These are phyloP conservation scores for Lasiosphaeriaceae sp. DNA, from an alignment of 495 filamentous ascomycete genomes.

Conservation along the genomic window DNA sequence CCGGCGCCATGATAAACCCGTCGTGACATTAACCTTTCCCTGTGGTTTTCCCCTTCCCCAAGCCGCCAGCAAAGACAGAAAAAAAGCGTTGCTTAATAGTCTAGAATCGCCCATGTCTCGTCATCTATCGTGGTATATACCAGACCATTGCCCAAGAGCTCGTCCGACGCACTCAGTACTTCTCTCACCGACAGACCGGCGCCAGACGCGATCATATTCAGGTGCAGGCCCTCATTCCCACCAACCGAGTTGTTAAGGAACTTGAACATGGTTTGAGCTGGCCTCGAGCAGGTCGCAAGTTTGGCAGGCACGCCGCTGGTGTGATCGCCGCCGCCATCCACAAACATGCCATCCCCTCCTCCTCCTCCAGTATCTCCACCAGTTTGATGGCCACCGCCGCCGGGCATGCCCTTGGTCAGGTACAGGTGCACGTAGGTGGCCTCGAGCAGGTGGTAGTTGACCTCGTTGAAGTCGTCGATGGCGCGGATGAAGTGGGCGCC, in stretches of 20 bases:
- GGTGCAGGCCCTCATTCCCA: constrained; percentile 75
- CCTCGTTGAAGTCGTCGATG: constrained; percentile 81
- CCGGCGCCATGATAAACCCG: neutral
- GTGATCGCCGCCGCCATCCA: constrained; percentile 31
- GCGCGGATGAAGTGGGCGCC: constrained; percentile 76
- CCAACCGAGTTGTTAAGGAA: constrained; percentile 59
- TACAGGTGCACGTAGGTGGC: constrained; percentile 82
- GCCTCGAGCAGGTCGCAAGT: constrained; percentile 48
- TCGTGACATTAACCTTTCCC: neutral
- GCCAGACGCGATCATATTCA: constrained; percentile 65
- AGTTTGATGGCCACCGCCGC: constrained; percentile 23
- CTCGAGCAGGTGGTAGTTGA: constrained; percentile 85
- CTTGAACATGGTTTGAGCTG: constrained; percentile 65
- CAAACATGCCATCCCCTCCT: constrained; percentile 51
- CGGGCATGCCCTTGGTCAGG: constrained; percentile 69
- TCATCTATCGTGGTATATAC: constrained; percentile 94
- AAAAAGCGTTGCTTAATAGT: constrained; percentile 38
- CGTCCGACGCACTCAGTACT: constrained; percentile 70
- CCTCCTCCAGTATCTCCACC: constrained; percentile 31
- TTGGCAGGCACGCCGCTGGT: constrained; percentile 6
- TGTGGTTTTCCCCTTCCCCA: neutral
- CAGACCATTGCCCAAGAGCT: constrained; percentile 65
- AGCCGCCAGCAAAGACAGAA: neutral
- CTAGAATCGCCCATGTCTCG: constrained; percentile 69
- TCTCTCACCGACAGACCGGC: constrained; percentile 61